Conservation (phyloP, 805 yeast species). For the Lipomyces yamadae region DNA sequence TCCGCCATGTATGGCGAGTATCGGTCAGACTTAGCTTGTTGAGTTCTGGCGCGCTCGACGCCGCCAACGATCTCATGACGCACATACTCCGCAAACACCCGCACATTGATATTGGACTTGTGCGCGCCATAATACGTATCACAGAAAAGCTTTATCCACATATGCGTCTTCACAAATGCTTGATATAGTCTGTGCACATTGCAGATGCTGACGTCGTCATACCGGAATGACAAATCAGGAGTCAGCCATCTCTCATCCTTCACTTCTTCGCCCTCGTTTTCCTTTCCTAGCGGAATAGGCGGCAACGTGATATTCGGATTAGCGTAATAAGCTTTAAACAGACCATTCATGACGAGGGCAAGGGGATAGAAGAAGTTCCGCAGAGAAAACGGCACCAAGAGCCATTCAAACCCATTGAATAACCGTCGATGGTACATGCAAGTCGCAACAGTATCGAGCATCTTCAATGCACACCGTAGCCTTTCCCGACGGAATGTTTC, state of each 20-base stretch:
- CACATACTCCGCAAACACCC: constrained; percentile 23
- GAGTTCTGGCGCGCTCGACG: constrained; percentile 2
- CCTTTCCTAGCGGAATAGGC: constrained; percentile 12
- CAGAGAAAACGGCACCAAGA: constrained; percentile 23
- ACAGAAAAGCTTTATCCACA: constrained; percentile 18
- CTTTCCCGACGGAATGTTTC: constrained; percentile 19
- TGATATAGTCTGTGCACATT: constrained; percentile 29
- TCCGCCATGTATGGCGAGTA: neutral
- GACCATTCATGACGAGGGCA: constrained; percentile 27
- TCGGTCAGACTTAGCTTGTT: neutral
- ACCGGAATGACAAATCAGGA: constrained; percentile 30
- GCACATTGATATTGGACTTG: constrained; percentile 14
- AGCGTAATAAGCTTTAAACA: constrained; percentile 19
- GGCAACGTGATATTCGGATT: constrained; percentile 18
- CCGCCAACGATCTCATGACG: constrained; percentile 29
- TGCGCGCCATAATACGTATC: constrained; percentile 24
- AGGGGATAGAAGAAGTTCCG: constrained; percentile 23
- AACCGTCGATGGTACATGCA: constrained; percentile 22
- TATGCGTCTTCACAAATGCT: constrained; percentile 26
- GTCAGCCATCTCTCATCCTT: constrained; percentile 21
- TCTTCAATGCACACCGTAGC: constrained; percentile 24
- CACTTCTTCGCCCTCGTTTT: neutral
- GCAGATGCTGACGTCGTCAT: constrained; percentile 27
- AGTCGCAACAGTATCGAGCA: constrained; percentile 30
- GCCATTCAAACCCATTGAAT: constrained; percentile 33